A percentile compares a stretch with the other conserved stretches of the same genome.
phyloP scores from a whole-genome alignment of 2,329 filamentous ascomycete species.

The Aspergillus quadricinctus region DNA sequence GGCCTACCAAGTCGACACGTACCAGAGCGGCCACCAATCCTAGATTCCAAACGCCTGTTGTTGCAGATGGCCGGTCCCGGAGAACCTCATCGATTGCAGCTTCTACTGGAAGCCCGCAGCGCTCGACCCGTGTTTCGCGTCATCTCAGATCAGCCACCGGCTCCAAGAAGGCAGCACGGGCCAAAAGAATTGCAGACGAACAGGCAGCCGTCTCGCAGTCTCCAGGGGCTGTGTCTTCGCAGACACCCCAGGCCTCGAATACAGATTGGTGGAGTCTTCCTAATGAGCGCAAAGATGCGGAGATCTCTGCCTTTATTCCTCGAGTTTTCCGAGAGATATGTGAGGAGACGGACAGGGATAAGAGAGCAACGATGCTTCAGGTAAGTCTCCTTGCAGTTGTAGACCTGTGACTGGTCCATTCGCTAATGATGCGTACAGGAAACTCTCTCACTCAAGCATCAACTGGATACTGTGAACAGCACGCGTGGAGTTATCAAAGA shows the following conservation, averaged over 20 bases:
- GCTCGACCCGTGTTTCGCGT: background rate
- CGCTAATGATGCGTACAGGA: background rate
- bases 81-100: conserved; percentile 7
- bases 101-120: conserved; percentile 17
- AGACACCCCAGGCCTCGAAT: background rate
- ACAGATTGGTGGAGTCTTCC: background rate
- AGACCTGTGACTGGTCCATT: background rate
- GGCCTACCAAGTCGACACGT: conserved; percentile 15
- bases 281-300: background rate
- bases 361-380: background rate
- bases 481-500: background rate
- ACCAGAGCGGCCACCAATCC: conserved; percentile 9
- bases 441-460: background rate
- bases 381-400: background rate
- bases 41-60: background rate
- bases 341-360: background rate
- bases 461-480: background rate
- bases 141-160: background rate
- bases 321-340: background rate
- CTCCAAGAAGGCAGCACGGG: background rate
- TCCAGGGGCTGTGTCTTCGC: background rate
- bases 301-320: background rate
- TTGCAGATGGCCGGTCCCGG: conserved; percentile 4
- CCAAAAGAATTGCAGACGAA: background rate
- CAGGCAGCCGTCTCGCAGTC: background rate